Evolutionary conservation across 2,329 filamentous ascomycete genomes (phyloP).

Genomic region (Scorias spongiosa): DNA sequence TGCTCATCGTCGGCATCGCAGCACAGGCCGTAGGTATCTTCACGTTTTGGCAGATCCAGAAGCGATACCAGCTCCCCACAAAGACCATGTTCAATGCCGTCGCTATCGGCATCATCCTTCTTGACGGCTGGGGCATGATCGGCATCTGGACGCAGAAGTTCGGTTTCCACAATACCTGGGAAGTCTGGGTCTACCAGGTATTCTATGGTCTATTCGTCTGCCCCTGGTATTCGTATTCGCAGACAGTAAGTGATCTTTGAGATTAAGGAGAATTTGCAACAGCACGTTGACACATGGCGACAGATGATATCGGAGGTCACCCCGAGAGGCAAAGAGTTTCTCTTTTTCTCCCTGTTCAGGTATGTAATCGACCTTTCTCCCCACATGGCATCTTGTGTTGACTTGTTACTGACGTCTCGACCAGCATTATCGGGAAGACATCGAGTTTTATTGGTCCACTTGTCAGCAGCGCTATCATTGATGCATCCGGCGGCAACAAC

Average conservation of each 20-base stretch:
- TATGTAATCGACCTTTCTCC: neutral
- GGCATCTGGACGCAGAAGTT: constrained; percentile 40
- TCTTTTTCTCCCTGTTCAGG: constrained; percentile 54
- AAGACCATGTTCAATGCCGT: constrained; percentile 56
- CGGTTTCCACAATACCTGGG: constrained; percentile 39
- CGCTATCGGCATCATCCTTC: constrained; percentile 44
- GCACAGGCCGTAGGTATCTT: constrained; percentile 49
- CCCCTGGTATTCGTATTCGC: constrained; percentile 55
- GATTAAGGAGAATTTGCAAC: neutral
- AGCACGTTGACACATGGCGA: neutral
- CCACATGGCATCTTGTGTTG: neutral
- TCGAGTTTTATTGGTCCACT: constrained; percentile 53
- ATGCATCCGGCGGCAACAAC: constrained; percentile 39
- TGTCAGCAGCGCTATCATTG: constrained; percentile 55
- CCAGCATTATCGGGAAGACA: constrained; percentile 49
- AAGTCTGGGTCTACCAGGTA: constrained; percentile 25
- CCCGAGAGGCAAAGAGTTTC: constrained; percentile 51
- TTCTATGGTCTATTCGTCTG: constrained; percentile 54
- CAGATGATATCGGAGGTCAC: constrained; percentile 54
- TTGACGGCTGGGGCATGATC: constrained; percentile 45
- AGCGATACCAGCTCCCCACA: constrained; percentile 41
- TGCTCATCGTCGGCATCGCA: constrained; percentile 50
- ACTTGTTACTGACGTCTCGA: neutral
- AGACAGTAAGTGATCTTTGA: constrained; percentile 30
- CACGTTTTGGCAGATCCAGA: constrained; percentile 42